phyloP scores from a whole-genome alignment of 306 rosid species.

The Cucurbita pepo region DNA sequence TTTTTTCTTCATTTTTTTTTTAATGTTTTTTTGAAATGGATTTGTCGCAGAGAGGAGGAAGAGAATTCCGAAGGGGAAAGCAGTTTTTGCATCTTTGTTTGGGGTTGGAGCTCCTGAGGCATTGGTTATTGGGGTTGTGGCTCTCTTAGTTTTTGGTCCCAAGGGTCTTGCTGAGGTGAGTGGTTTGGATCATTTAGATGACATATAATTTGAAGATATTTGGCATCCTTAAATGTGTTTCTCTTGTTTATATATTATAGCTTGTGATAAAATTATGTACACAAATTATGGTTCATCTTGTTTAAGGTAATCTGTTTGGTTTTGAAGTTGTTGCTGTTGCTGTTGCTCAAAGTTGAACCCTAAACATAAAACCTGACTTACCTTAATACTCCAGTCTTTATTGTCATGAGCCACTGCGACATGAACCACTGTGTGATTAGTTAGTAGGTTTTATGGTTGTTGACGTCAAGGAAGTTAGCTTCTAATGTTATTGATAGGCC shows the following conservation, averaged over 20 bases:
- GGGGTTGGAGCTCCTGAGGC: constrained; percentile 99
- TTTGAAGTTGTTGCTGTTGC: background rate
- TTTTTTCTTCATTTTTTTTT: background rate
- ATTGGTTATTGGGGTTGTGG: constrained; percentile 93
- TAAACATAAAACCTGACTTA: background rate
- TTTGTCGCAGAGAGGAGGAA: constrained; percentile 42
- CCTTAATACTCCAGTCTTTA: background rate
- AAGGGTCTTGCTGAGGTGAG: constrained; percentile 99
- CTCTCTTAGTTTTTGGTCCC: constrained; percentile 95
- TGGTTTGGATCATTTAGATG: background rate
- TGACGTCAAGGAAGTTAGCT: background rate
- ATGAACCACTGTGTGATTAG: background rate
- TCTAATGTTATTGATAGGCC: background rate
- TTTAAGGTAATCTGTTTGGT: background rate
- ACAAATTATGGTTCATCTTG: background rate
- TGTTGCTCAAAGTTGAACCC: background rate
- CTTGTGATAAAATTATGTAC: background rate
- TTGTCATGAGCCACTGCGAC: background rate
- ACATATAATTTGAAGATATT: background rate
- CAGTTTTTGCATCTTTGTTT: constrained; percentile 79
- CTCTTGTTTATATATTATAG: background rate
- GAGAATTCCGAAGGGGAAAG: constrained; percentile 34
- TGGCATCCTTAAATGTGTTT: background rate
- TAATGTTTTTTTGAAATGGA: background rate
- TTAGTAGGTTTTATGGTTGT: background rate